Evolutionary conservation across 495 filamentous ascomycete genomes (phyloP).

Genomic region (Podospora bellae-mahoneyi): DNA sequence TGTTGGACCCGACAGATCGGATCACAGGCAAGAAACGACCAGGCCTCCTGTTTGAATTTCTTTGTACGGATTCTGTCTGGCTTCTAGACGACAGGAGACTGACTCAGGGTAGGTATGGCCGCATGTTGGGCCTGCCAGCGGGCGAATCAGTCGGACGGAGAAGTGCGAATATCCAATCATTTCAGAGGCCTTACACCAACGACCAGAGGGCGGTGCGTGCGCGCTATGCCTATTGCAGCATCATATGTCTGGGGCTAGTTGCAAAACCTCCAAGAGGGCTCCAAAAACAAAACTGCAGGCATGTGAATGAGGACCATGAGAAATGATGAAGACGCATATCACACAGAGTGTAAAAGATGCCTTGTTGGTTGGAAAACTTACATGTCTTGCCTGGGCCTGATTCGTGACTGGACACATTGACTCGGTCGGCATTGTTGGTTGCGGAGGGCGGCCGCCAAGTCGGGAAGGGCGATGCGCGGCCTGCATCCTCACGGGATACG

Average conservation of each 20-base stretch:
- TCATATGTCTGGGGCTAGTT: background rate
- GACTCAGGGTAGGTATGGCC: background rate
- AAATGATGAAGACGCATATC: background rate
- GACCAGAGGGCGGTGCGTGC: background rate
- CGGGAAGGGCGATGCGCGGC: background rate
- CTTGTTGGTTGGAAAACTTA: background rate
- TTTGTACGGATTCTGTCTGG: background rate
- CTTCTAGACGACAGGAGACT: background rate
- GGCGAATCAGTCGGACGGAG: background rate
- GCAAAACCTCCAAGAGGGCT: background rate
- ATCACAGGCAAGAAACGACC: background rate
- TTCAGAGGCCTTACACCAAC: background rate
- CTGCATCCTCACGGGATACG: background rate
- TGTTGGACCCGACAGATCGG: background rate
- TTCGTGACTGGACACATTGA: background rate
- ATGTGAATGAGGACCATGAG: background rate
- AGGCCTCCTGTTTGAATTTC: background rate
- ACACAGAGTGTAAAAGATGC: background rate
- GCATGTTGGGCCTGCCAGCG: background rate
- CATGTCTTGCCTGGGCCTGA: background rate
- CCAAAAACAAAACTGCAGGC: background rate
- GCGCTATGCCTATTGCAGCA: background rate
- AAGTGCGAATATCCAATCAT: background rate
- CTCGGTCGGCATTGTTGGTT: background rate
- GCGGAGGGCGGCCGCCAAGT: background rate